Conservation (phyloP, 352 stramenopile genomes). For the Phytopythium helicoides region DNA sequence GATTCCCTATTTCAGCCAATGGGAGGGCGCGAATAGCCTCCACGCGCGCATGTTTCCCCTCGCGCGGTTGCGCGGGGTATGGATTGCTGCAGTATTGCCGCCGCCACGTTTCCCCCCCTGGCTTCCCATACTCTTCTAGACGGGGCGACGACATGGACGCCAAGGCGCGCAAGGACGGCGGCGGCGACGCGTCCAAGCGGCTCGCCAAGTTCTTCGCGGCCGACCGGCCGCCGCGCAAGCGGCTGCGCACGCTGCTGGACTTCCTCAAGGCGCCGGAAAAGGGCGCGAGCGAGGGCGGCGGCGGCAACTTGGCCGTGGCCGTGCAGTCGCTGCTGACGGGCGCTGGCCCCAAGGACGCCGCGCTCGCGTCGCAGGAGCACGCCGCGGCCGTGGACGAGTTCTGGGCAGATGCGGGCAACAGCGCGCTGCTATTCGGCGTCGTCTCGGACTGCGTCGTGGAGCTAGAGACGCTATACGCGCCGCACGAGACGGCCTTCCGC, state of each 20-base stretch:
- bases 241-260: conserved; percentile 77
- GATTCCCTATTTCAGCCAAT: background rate
- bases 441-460: conserved; percentile 81
- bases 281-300: conserved; percentile 19
- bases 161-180: conserved; percentile 36
- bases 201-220: conserved; percentile 85
- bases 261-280: conserved; percentile 67
- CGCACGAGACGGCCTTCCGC: conserved; percentile 78
- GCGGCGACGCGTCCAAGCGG: conserved; percentile 61
- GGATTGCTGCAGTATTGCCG: no score
- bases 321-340: conserved; percentile 58
- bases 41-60: no score
- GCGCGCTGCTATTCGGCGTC: conserved; percentile 70
- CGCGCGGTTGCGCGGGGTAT: no score
- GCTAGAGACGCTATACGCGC: conserved; percentile 80
- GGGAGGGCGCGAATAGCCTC: no score
- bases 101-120: no score
- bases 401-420: conserved; percentile 71
- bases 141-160: conserved; percentile 13
- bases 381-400: conserved; percentile 60
- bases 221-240: conserved; percentile 80
- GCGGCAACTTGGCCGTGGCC: conserved; percentile 62
- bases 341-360: conserved; percentile 46
- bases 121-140: no score
- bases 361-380: conserved; percentile 34